Conservation (phyloP, 164 flowering plant genomes). For the Vitis labrusca region DNA sequence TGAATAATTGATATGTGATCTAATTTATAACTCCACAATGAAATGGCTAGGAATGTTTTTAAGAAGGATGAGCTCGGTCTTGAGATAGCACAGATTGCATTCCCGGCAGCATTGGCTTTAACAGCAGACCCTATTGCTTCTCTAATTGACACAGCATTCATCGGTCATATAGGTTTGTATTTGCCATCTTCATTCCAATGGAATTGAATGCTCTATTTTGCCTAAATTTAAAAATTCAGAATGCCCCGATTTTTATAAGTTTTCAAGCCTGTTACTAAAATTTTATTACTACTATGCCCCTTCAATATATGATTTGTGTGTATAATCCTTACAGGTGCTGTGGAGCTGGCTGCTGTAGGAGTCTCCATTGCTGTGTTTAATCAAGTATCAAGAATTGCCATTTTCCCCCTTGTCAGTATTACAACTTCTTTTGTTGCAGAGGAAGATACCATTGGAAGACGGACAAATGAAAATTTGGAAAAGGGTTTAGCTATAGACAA, state of each 20-base stretch:
- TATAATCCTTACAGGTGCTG: conserved; percentile 31
- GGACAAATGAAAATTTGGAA: conserved; percentile 11
- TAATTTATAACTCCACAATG: neutral
- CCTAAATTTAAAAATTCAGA: too few species aligned
- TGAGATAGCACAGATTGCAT: conserved; percentile 40
- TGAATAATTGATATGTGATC: neutral
- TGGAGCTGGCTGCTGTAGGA: conserved; percentile 62
- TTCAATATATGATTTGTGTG: neutral
- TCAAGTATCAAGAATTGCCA: conserved; percentile 53
- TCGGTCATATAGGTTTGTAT: conserved; percentile 42
- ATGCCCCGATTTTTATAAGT: too few species aligned
- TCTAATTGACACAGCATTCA: conserved; percentile 43
- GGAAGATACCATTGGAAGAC: conserved; percentile 41
- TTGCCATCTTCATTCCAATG: neutral
- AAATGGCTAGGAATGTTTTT: conserved; percentile 28
- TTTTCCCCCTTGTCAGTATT: conserved; percentile 56
- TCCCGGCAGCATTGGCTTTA: conserved; percentile 42
- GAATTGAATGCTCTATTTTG: too few species aligned
- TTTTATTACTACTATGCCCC: neutral
- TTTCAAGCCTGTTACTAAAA: too few species aligned
- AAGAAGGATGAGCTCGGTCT: conserved; percentile 32
- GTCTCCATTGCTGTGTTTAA: conserved; percentile 56
- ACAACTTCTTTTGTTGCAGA: conserved; percentile 69
- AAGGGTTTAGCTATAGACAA: conserved; percentile 11
- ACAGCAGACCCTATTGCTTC: conserved; percentile 50